Conservation (phyloP, 257 asterid species). For the Gardenia jasminoides region DNA sequence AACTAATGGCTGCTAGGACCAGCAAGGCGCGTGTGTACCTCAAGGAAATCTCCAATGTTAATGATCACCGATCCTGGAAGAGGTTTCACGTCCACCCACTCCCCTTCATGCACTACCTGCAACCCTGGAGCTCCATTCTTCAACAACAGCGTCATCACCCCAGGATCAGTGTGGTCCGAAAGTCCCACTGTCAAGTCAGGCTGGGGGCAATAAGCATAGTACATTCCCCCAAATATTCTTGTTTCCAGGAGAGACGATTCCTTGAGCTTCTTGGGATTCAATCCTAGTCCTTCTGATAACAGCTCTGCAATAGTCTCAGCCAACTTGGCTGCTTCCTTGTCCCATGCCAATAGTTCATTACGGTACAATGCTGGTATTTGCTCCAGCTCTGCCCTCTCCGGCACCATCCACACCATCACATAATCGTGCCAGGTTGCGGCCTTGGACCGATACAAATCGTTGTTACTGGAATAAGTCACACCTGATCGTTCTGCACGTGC, state of each 20-base stretch:
- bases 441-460: slow-evolving; percentile 9
- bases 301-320: not conserved
- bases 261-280: too few species aligned
- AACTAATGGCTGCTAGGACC: too few species aligned
- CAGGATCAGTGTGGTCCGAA: not conserved
- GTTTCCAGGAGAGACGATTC: too few species aligned
- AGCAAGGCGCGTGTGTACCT: too few species aligned
- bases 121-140: not conserved
- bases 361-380: not conserved
- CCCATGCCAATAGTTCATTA: not conserved
- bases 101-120: not conserved
- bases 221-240: too few species aligned
- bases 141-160: not conserved
- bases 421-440: slow-evolving; percentile 20
- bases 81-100: not conserved
- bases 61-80: not conserved
- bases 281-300: too few species aligned
- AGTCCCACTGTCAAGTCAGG: not conserved
- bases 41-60: not conserved
- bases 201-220: not conserved
- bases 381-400: not conserved
- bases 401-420: not conserved
- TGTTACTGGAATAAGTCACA: slow-evolving; percentile 8
- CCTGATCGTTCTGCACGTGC: not conserved
- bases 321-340: not conserved